Base-by-base conservation (phyloP, 345 rosid species). In the Punica granatum region DNA sequence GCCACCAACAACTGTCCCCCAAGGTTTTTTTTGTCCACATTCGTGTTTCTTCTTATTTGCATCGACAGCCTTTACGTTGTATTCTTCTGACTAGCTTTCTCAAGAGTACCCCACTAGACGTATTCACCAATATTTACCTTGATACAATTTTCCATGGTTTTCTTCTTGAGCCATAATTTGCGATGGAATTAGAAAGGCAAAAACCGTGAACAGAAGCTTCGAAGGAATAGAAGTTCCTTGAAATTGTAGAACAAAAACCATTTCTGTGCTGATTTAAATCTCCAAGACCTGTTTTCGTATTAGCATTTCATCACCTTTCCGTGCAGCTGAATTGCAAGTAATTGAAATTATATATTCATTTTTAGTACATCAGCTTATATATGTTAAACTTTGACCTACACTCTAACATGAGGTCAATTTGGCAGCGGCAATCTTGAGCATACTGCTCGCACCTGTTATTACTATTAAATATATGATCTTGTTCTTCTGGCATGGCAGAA, bases 1-100 rank as follows among this genome's bases (percentile, higher is more conserved):
- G n/a, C 70, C 74, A 61, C 73, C 80, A 7, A 43, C 79, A 66
- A 76, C 81, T 41, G 41, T 30, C 30, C 56, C 78, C 1, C 86
- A 77, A 75, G 96, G 95, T 89, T 78, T 44, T 62, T 42, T 32
- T 68, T 60, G 60, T 16, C 54, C 48, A 12, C 21, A n/a, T 15
- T 30, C 3, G 28, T 53, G 26, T 51, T 53, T 34, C 26, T 41
- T 23, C 59, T 16, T 18, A n/a, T 12, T 65, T 70, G 49, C 15
- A 34, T 34, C 65, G 1, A 60, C 65, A 33, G 43, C 28, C 14
- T 35, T 61, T 12, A 6, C 7, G 14, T 49, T 65, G 54, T 32
- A 30, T 66, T 46, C 33, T 49, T 48, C 32, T 7, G 13, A 66
- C n/a, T 32, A 51, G 36, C 25, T 48, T 66, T 19, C 14, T 46